phyloP scores from a whole-genome alignment of 2,329 filamentous ascomycete genomes.

The Aspergillus sp. region DNA sequence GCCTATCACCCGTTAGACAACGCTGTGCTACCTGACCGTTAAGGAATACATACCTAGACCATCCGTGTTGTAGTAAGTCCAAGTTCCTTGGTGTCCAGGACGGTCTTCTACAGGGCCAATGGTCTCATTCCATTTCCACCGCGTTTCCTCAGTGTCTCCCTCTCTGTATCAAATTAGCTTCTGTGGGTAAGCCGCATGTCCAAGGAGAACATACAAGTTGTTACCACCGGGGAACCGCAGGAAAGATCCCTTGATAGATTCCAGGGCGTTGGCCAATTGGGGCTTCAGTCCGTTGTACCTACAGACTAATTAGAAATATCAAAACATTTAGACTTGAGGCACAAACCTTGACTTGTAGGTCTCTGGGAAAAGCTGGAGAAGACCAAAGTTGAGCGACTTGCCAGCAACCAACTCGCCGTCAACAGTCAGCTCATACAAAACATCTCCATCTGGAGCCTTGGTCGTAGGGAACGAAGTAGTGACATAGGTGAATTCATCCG shows the following conservation, averaged over 20 bases:
- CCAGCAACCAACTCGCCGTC: slow-evolving; percentile 7
- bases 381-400: slow-evolving; percentile 12
- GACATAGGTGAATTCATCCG: slow-evolving; percentile 11
- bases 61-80: slow-evolving; percentile 54
- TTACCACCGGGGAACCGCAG: slow-evolving; percentile 60
- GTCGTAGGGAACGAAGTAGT: slow-evolving; percentile 11
- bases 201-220: slow-evolving; percentile 40
- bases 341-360: slow-evolving; percentile 12
- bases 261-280: slow-evolving; percentile 50
- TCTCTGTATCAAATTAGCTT: slow-evolving; percentile 8
- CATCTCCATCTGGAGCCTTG: slow-evolving; percentile 10
- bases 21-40: background rate
- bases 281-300: slow-evolving; percentile 48
- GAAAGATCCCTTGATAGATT: slow-evolving; percentile 49
- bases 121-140: slow-evolving; percentile 36
- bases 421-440: slow-evolving; percentile 10
- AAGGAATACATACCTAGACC: slow-evolving; percentile 41
- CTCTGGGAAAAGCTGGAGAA: slow-evolving; percentile 13
- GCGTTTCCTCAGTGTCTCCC: slow-evolving; percentile 13
- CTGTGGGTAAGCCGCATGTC: background rate
- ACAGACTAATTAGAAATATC: slow-evolving; percentile 3
- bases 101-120: slow-evolving; percentile 34
- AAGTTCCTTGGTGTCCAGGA: slow-evolving; percentile 49
- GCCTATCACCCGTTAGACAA: slow-evolving; percentile 1
- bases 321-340: accelerated